Evolutionary conservation across 2,329 filamentous ascomycete species (phyloP), one percentile per base, ranked within the genome.

Genomic region (Fusarium torreyae): DNA sequence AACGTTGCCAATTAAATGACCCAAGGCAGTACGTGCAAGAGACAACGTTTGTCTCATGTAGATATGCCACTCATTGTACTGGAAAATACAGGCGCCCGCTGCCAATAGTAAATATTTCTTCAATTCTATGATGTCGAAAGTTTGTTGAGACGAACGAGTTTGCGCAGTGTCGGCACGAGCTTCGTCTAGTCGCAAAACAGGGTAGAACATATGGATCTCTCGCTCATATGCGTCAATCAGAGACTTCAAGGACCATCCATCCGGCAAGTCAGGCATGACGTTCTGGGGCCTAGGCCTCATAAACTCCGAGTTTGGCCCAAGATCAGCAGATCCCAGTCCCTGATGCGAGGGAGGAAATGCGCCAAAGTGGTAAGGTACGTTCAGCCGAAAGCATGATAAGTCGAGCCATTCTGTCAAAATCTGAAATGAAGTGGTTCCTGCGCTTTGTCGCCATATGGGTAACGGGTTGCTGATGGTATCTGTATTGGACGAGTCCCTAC

Each of bases 301-400:
- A 31, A 13, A 13, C 22, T 9, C n/a, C 6, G 57, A 31, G 5
- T 26, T 22, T 2, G 4, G 14, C 1, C 22, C 31, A 0, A 55
- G 24, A 3, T 11, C 28, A 13, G 28, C 28, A 10, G 28, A 31
- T 1, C 28, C 28, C 28, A 31, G 5, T 13, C 10, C 28, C 10
- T 4, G 10, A 1, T 14, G 17, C 2, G 56, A 20, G 0, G 42
- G 34, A 0, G 57, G 28, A 8, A 31, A 63, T 0, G 48, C 39
- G 3, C 59, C 59, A n/a, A 63, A 63, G 14, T 63, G 59, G 26
- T 63, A 63, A 0, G 59, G 59, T 8, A 63, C 36, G 5, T 61
- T 56, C 0, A 63, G 24, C 6, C 59, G 57, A 9, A 56, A 63
- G 3, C 48, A 63, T 6, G 59, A 61, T 2, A 63, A 26, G 3